Evolutionary conservation across 176 grass and related monocot species (phyloP).

Genomic region (Bothriochloa decipiens): DNA sequence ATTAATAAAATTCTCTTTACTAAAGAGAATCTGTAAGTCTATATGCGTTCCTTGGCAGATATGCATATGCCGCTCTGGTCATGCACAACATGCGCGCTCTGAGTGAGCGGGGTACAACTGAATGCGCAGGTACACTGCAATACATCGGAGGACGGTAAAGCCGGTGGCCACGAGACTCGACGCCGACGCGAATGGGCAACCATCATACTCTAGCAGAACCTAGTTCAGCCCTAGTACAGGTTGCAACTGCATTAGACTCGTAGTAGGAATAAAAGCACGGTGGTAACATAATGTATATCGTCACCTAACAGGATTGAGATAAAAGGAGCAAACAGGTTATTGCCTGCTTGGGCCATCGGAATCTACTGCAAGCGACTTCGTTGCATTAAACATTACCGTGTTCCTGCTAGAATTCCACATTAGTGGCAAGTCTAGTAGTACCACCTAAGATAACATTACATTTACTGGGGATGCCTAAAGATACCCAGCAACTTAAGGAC

Average conservation of each 20-base stretch:
- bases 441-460: slow-evolving; percentile 26
- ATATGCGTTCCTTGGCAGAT: too few species aligned
- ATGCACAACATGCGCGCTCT: too few species aligned
- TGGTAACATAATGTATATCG: not conserved
- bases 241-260: not conserved
- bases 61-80: too few species aligned
- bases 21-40: too few species aligned
- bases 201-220: too few species aligned
- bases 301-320: slow-evolving; percentile 2
- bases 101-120: too few species aligned
- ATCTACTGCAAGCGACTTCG: not conserved
- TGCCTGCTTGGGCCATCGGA: not conserved
- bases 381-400: not conserved
- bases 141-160: too few species aligned
- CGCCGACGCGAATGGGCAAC: too few species aligned
- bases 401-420: slow-evolving; percentile 20
- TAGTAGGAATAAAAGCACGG: not conserved
- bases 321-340: slow-evolving; percentile 16
- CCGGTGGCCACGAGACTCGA: not conserved
- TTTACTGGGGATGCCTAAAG: not conserved
- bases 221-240: too few species aligned
- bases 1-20: too few species aligned
- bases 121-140: too few species aligned
- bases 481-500: not conserved
- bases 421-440: slow-evolving; percentile 12